Evolutionary conservation across 2,329 filamentous ascomycete species (phyloP).

Genomic region (Zopfia rhizophila): DNA sequence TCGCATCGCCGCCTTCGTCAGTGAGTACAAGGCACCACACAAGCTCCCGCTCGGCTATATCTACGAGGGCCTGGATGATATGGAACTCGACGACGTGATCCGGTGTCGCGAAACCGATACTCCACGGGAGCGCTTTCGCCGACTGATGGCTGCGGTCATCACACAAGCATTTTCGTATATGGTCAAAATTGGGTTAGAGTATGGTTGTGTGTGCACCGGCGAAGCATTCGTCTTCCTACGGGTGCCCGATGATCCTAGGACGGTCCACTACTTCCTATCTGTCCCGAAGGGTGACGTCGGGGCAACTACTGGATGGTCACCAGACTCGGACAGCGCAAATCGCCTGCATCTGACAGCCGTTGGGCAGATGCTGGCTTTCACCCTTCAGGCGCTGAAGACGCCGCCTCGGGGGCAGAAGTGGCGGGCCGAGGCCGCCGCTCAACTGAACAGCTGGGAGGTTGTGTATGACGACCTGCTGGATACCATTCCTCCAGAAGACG

Average conservation of each 20-base stretch:
- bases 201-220: slow-evolving; percentile 56
- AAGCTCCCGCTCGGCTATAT: slow-evolving; percentile 59
- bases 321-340: slow-evolving; percentile 14
- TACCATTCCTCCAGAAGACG: slow-evolving; percentile 16
- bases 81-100: slow-evolving; percentile 55
- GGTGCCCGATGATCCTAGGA: slow-evolving; percentile 40
- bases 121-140: slow-evolving; percentile 51
- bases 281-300: slow-evolving; percentile 44
- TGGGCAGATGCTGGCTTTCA: neutral
- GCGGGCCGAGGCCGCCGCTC: neutral
- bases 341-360: slow-evolving; percentile 22
- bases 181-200: slow-evolving; percentile 57
- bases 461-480: slow-evolving; percentile 4
- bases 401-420: neutral
- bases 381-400: neutral
- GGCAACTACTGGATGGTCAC: slow-evolving; percentile 28
- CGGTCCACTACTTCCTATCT: slow-evolving; percentile 45
- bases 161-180: slow-evolving; percentile 64
- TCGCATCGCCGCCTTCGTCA: slow-evolving; percentile 39
- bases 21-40: slow-evolving; percentile 61
- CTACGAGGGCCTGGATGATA: slow-evolving; percentile 53
- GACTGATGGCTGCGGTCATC: slow-evolving; percentile 55
- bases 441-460: slow-evolving; percentile 1
- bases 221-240: slow-evolving; percentile 59
- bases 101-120: slow-evolving; percentile 43